phyloP scores from a whole-genome alignment of 331 rosid species.

The Prunus yedoensis region DNA sequence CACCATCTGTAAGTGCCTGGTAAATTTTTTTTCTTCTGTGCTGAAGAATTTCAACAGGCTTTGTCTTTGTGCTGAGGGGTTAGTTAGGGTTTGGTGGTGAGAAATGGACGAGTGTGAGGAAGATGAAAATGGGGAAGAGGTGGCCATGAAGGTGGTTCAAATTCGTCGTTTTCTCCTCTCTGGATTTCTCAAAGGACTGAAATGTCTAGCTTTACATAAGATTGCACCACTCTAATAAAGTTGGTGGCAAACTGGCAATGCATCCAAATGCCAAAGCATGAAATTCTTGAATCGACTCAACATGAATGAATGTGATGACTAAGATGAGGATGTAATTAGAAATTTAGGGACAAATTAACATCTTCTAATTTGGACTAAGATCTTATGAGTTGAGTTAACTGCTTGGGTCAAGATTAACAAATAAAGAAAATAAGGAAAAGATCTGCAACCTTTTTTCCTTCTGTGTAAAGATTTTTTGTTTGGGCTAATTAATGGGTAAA shows the following conservation, averaged over 20 bases:
- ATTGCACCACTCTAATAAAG: not conserved
- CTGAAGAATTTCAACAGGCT: not conserved
- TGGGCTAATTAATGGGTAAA: not conserved
- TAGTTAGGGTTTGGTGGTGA: conserved; percentile 22
- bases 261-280: not conserved
- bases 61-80: not conserved
- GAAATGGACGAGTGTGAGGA: not conserved
- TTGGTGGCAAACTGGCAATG: conserved; percentile 1
- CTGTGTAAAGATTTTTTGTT: not conserved
- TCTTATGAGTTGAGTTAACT: too few relatives aligned
- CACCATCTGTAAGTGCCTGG: not conserved
- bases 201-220: not conserved
- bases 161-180: conserved; percentile 18
- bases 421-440: too few relatives aligned
- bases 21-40: not conserved
- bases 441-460: not conserved
- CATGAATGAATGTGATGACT: too few relatives aligned
- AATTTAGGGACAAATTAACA: too few relatives aligned
- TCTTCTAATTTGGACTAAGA: too few relatives aligned
- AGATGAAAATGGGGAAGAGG: not conserved
- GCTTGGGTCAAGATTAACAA: too few relatives aligned
- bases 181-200: not conserved
- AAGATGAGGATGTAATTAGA: too few relatives aligned
- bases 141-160: not conserved
- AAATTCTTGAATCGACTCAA: not conserved